phyloP scores from a whole-genome alignment of 441 rosid species.

The Brassica hybrid region DNA sequence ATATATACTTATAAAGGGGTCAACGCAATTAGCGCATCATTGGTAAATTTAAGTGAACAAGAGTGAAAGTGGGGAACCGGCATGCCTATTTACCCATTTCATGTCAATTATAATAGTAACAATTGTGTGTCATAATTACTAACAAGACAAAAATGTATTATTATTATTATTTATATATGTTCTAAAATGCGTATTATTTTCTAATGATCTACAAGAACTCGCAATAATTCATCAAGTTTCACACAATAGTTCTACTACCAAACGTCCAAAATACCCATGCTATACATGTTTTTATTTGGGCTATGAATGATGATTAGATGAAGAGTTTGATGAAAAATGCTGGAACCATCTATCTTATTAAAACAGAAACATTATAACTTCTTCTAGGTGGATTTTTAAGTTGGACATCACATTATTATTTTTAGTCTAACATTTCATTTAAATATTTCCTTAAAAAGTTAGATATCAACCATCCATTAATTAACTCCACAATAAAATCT shows the following conservation, averaged over 20 bases:
- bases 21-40: not conserved
- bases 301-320: not conserved
- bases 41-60: not conserved
- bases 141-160: not conserved
- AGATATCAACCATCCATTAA: too few relatives aligned
- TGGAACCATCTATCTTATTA: too few relatives aligned
- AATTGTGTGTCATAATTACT: conserved; percentile 21
- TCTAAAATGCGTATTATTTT: not conserved
- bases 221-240: not conserved
- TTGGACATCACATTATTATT: too few relatives aligned
- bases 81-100: not conserved
- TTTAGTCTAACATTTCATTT: too few relatives aligned
- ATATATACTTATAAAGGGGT: not conserved
- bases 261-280: conserved; percentile 10
- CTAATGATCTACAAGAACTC: not conserved
- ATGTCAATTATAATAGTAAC: not conserved
- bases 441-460: too few relatives aligned
- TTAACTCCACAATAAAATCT: too few relatives aligned
- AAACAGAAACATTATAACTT: too few relatives aligned
- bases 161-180: not conserved
- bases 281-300: conserved; percentile 10
- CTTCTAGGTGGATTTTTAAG: too few relatives aligned
- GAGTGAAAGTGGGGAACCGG: not conserved
- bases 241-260: not conserved
- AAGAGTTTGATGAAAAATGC: conserved; percentile 11